Evolutionary conservation across 306 rosid species (phyloP), one percentile per base, ranked within the genome.

Genomic region (Phaseolus lunatus): DNA sequence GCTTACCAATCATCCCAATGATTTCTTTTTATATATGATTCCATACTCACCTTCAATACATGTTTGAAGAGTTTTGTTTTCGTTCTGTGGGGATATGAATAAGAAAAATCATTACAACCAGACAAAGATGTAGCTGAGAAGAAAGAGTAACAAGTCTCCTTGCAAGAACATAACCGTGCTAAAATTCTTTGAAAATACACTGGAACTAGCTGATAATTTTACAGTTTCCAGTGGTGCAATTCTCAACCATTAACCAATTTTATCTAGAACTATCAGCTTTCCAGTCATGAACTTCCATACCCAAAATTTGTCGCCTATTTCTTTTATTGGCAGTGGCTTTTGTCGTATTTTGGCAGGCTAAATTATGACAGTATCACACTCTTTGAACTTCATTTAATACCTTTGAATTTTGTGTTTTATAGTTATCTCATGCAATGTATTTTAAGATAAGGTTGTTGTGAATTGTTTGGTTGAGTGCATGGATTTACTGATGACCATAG

Each of bases 381-480:
- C 14, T 45, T 0, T 58, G 27, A 75, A 78, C 43, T 59, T 54
- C 16, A 44, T 73, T 56, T 15, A 64, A 72, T 13, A 24, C 68
- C 16, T 68, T 0, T 59, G 29, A n/a, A 59, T 20, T 74, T 47
- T 75, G 24, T 33, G 15, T 7, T 19, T 57, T 68, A 47, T 22
- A 58, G 39, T 48, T 61, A 69, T 69, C 27, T 75, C 50, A 48
- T 52, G 75, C 61, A 81, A 66, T 67, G 80, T 16, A 49, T 18
- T 59, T 81, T 75, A 75, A 81, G 78, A 82, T 76, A 76, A 82
- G 74, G 78, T 43, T 48, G 47, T 62, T 70, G 23, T 33, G 56
- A 41, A 70, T 52, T 33, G 47, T 62, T 62, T 82, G 81, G 78
- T 61, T 69, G 73, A 76, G 61, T 76, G 29, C 62, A 63, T 49